Conservation (phyloP, 1,284 basidiomycete genomes). For the Amylostereum chailletii region DNA sequence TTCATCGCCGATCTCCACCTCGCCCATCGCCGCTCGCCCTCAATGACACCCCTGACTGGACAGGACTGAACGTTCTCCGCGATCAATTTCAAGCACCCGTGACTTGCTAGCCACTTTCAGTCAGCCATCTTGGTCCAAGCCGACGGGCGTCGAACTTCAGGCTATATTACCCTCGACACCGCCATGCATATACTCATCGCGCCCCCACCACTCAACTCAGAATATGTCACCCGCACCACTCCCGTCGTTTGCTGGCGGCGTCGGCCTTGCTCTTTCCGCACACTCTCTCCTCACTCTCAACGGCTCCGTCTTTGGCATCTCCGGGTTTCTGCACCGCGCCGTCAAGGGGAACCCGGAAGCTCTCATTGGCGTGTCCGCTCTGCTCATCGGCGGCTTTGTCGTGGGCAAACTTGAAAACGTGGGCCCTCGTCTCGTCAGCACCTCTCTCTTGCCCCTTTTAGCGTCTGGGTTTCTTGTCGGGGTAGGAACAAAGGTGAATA, state of each 20-base stretch:
- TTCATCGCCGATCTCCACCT: too few relatives aligned
- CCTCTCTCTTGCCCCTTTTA: conserved; percentile 24
- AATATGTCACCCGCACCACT: conserved; percentile 34
- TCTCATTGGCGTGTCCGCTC: conserved; percentile 27
- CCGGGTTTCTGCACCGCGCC: conserved; percentile 51
- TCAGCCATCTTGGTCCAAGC: too few relatives aligned
- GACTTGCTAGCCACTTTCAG: too few relatives aligned
- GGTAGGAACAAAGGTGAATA: conserved; percentile 47
- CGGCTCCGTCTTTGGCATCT: conserved; percentile 55
- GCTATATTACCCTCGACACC: too few relatives aligned
- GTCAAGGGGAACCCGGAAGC: conserved; percentile 37
- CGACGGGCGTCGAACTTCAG: too few relatives aligned
- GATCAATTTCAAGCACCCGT: too few relatives aligned
- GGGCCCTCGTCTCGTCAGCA: conserved; percentile 19
- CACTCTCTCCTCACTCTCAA: conserved; percentile 47
- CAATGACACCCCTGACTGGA: too few relatives aligned
- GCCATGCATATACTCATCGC: too few relatives aligned
- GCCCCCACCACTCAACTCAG: too few relatives aligned
- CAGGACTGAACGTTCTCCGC: too few relatives aligned
- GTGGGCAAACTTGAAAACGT: conserved; percentile 27
- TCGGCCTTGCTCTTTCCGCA: conserved; percentile 46
- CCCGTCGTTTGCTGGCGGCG: conserved; percentile 53
- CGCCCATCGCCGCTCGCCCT: too few relatives aligned
- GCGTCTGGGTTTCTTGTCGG: conserved; percentile 56
- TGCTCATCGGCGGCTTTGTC: conserved; percentile 37